These are phyloP conservation scores for Fonsecaea multimorphosa DNA, from an alignment of 2,329 filamentous ascomycete genomes.

Conservation along the genomic window DNA sequence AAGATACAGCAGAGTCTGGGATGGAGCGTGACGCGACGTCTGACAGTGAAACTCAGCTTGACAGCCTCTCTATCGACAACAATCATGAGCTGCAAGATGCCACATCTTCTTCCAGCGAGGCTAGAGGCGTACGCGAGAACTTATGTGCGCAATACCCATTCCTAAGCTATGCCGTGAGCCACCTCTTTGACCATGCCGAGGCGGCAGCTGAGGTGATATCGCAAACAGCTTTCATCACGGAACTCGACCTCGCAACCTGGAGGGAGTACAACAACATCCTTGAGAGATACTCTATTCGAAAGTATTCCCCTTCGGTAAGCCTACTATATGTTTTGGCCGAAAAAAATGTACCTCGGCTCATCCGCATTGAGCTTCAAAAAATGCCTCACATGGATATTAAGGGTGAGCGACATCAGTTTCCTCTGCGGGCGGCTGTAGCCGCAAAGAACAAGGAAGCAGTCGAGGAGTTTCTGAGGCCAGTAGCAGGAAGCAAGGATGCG, in stretches of 20 bases:
- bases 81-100: conserved; percentile 22
- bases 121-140: conserved; percentile 33
- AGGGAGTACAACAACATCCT: conserved; percentile 44
- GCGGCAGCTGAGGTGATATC: conserved; percentile 28
- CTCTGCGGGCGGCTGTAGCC: conserved; percentile 7
- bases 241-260: conserved; percentile 44
- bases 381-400: conserved; percentile 5
- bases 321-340: conserved; percentile 36
- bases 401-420: not conserved
- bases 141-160: conserved; percentile 49
- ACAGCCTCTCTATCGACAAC: not conserved
- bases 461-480: not conserved
- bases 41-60: not conserved
- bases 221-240: conserved; percentile 37
- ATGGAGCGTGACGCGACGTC: not conserved
- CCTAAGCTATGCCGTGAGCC: conserved; percentile 44
- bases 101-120: conserved; percentile 32
- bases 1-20: not conserved
- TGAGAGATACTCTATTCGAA: conserved; percentile 42
- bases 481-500: not conserved
- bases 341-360: conserved; percentile 29
- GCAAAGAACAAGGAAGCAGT: conserved; percentile 1
- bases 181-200: conserved; percentile 43
- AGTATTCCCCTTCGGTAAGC: conserved; percentile 38
- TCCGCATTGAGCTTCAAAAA: conserved; percentile 38